Conservation (phyloP, 2,329 filamentous ascomycete genomes). For the Neodidymelliopsis sp. region DNA sequence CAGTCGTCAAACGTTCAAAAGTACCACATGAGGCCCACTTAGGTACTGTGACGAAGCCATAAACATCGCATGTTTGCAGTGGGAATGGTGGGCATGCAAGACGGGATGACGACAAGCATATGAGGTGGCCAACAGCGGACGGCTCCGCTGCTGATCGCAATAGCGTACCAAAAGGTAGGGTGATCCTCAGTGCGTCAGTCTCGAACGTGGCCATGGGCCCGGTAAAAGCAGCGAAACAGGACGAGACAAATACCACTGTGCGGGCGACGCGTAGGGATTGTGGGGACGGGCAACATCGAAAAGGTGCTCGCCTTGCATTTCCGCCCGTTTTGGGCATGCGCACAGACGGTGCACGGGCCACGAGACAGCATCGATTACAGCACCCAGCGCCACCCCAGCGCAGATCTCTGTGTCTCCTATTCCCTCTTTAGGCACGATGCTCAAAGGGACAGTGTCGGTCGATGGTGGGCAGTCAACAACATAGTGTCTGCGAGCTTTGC, state of each 20-base stretch:
- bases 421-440: conserved; percentile 3
- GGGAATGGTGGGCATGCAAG: conserved; percentile 15
- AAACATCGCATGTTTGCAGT: conserved; percentile 13
- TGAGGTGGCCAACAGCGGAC: conserved; percentile 15
- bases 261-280: conserved; percentile 10
- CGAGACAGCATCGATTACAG: conserved; percentile 9
- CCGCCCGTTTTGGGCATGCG: conserved; percentile 10
- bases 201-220: conserved; percentile 6
- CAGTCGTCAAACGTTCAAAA: not conserved
- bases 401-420: conserved; percentile 4
- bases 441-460: not conserved
- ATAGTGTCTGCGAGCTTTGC: not conserved
- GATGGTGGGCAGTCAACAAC: not conserved
- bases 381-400: conserved; percentile 9
- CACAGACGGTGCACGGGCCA: conserved; percentile 14
- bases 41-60: conserved; percentile 14
- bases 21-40: conserved; percentile 10
- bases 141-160: conserved; percentile 31
- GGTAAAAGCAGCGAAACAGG: conserved; percentile 5
- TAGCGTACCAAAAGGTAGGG: conserved; percentile 19
- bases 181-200: conserved; percentile 15
- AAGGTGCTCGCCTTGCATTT: conserved; percentile 13
- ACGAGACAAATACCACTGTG: not conserved
- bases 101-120: conserved; percentile 35
- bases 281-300: conserved; percentile 9